Evolutionary conservation across 257 asterid species (phyloP).

Genomic region (Gynochthodes officinalis): DNA sequence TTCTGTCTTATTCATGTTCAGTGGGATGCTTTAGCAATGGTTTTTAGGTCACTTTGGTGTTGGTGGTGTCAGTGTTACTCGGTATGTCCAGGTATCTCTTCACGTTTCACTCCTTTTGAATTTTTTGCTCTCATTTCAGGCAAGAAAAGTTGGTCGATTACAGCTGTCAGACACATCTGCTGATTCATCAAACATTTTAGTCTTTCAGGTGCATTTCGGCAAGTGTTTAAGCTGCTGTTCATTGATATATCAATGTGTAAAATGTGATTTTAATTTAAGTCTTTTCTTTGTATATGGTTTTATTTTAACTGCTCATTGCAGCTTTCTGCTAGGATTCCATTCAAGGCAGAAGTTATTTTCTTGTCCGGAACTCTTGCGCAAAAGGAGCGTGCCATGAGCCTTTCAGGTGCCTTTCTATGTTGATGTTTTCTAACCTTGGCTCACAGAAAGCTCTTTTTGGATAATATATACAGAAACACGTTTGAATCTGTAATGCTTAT

Average conservation of each 20-base stretch:
- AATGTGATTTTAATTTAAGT: not conserved
- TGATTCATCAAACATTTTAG: conserved; percentile 69
- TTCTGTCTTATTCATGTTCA: not conserved
- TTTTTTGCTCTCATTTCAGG: conserved; percentile 38
- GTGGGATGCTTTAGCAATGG: not conserved
- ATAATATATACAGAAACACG: not conserved
- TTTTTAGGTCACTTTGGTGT: conserved; percentile 6
- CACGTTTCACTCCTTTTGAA: not conserved
- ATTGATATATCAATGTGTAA: not conserved
- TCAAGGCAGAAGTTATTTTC: conserved; percentile 74
- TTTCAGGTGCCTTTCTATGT: conserved; percentile 44
- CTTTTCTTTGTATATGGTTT: not conserved
- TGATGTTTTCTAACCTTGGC: not conserved
- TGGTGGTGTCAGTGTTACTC: conserved; percentile 8
- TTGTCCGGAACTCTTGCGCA: conserved; percentile 54
- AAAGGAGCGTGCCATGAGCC: conserved; percentile 56
- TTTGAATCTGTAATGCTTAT: not conserved
- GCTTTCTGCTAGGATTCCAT: conserved; percentile 80
- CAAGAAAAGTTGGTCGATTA: conserved; percentile 58
- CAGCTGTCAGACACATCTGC: conserved; percentile 90
- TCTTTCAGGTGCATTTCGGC: conserved; percentile 70
- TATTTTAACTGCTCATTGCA: conserved; percentile 32
- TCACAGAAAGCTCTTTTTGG: not conserved
- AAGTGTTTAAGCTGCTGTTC: not conserved
- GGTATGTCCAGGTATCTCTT: not conserved